Conservation (phyloP, 1,284 basidiomycete species). For the Microstroma glucosiphilum region DNA sequence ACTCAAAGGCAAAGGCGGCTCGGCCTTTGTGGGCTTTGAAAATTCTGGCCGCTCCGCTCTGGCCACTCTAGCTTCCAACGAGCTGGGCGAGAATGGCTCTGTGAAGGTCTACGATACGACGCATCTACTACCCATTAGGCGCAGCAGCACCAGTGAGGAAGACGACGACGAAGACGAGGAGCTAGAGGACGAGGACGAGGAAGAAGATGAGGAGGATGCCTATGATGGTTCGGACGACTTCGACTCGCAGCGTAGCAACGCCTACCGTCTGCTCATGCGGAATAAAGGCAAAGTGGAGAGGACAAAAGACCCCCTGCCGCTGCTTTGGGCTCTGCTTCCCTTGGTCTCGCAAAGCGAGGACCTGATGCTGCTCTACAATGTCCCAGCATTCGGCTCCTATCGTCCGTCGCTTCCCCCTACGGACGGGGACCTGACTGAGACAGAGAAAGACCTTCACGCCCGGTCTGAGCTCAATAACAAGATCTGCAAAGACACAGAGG, state of each 20-base stretch:
- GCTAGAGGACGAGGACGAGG: constrained; percentile 14
- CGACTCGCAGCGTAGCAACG: constrained; percentile 1
- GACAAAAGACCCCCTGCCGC: constrained; percentile 40
- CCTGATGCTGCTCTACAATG: constrained; percentile 44
- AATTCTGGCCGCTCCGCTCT: constrained; percentile 23
- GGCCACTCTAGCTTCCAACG: constrained; percentile 9
- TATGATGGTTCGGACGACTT: constrained; percentile 12
- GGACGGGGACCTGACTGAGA: constrained; percentile 27
- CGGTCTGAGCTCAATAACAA: constrained; percentile 25
- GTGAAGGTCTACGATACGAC: constrained; percentile 36
- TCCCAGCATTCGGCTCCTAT: constrained; percentile 43
- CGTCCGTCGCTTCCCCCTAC: constrained; percentile 16
- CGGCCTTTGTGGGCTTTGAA: constrained; percentile 34
- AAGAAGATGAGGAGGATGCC: constrained; percentile 7
- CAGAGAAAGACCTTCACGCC: constrained; percentile 20
- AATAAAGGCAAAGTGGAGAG: constrained; percentile 44
- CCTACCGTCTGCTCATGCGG: constrained; percentile 32
- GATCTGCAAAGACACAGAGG: constrained; percentile 38
- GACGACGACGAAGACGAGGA: constrained; percentile 14
- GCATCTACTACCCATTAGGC: constrained; percentile 24
- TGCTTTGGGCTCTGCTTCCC: constrained; percentile 33
- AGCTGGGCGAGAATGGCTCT: background rate
- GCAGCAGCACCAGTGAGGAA: background rate
- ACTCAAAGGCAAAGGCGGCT: constrained; percentile 20
- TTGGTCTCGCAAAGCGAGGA: constrained; percentile 39